Percentiles rank a stretch among this genome's conserved stretches.
Conservation (phyloP, 2,329 filamentous ascomycete genomes). For the Nothophoma quercina region DNA sequence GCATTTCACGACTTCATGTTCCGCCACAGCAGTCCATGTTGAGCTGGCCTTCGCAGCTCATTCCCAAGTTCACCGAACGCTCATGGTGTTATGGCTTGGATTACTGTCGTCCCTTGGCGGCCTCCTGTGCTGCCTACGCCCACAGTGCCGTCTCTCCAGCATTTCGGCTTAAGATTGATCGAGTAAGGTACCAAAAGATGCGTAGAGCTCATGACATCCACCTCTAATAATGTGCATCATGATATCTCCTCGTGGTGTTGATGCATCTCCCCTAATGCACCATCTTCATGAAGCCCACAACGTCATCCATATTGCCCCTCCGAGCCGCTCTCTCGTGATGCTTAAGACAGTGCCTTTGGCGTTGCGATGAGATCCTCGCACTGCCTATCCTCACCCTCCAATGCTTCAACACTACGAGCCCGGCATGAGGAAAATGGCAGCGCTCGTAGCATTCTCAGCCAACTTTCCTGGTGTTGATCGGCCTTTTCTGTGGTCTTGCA, state of each 20-base stretch:
- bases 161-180: neutral
- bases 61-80: neutral
- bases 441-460: conserved; percentile 7
- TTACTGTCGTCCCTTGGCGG: neutral
- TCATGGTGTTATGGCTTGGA: neutral
- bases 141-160: neutral
- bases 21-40: neutral
- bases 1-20: neutral
- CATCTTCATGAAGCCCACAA: neutral
- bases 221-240: neutral
- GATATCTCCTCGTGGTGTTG: neutral
- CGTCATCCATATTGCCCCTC: neutral
- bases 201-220: neutral
- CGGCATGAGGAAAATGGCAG: neutral
- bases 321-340: neutral
- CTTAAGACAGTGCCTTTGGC: conserved; percentile 1
- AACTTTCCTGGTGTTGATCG: conserved; percentile 15
- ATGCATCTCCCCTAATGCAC: neutral
- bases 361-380: conserved; percentile 1
- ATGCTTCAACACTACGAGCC: neutral
- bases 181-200: neutral
- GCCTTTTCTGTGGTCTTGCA: conserved; percentile 6
- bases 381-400: neutral
- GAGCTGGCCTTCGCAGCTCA: neutral
- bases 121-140: neutral